These are phyloP conservation scores for Punica granatum DNA, from an alignment of 345 rosid genomes.

Conservation along the genomic window DNA sequence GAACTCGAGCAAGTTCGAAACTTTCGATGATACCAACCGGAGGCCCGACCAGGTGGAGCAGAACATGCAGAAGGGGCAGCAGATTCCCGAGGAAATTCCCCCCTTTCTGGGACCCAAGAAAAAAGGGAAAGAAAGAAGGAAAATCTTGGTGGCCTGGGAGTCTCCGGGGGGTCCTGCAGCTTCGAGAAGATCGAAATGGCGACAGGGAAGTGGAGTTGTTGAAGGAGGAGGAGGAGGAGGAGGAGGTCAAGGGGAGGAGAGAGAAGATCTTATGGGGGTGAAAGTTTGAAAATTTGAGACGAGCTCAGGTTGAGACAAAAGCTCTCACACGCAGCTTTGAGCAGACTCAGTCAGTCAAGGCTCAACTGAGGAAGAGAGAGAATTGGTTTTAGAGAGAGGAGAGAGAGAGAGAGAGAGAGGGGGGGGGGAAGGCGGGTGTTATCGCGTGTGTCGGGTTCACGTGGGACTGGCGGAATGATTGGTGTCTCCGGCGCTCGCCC, in stretches of 20 bases:
- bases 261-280: background rate
- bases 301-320: background rate
- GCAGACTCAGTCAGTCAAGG: background rate
- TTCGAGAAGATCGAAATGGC: background rate
- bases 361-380: background rate
- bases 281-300: background rate
- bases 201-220: background rate
- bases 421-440: background rate
- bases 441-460: background rate
- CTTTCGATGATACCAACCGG: background rate
- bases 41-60: background rate
- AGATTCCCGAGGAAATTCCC: background rate
- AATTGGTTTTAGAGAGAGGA: too few species aligned
- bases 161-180: background rate
- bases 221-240: background rate
- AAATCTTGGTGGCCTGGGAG: background rate
- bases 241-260: background rate
- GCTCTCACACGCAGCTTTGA: background rate
- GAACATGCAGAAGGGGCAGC: background rate
- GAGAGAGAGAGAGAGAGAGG: background rate
- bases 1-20: background rate
- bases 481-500: background rate
- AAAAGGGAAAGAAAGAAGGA: background rate
- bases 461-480: background rate
- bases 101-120: background rate